These are phyloP conservation scores for Rhodotorula sphaerocarpa DNA, from an alignment of 768 basidiomycete genomes.

Conservation along the genomic window DNA sequence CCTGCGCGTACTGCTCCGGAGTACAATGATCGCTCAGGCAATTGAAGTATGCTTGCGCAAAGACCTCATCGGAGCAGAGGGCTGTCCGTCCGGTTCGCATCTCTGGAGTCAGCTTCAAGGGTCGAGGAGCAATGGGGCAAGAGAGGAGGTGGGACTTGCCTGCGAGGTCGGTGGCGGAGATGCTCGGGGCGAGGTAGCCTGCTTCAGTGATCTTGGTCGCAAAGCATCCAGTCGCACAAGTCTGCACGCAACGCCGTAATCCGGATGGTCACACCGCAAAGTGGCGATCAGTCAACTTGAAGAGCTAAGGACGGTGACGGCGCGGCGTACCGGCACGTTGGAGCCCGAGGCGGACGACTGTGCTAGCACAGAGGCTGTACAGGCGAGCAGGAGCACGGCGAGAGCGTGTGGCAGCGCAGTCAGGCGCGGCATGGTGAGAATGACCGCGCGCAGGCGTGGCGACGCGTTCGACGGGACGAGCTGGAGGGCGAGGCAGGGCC, in stretches of 20 bases:
- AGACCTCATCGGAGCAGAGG: not conserved
- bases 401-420: too few species aligned
- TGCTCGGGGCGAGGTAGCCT: conserved; percentile 5
- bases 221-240: conserved; percentile 15
- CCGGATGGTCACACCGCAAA: too few species aligned
- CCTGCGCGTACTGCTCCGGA: not conserved
- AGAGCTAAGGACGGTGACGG: too few species aligned
- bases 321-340: too few species aligned
- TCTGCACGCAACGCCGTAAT: not conserved
- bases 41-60: conserved; percentile 19
- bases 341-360: too few species aligned
- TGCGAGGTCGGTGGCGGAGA: not conserved
- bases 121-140: not conserved
- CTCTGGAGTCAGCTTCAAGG: not conserved
- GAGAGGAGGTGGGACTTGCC: not conserved
- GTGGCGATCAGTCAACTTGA: not conserved
- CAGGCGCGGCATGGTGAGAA: too few species aligned
- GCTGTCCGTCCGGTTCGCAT: not conserved
- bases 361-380: too few species aligned
- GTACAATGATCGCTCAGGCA: conserved; percentile 13
- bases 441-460: too few species aligned
- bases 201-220: conserved; percentile 17
- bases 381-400: not conserved
- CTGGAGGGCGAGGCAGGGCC: too few species aligned
- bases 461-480: too few species aligned